Evolutionary conservation across 352 stramenopile species (phyloP), one percentile per base, ranked within the genome.

Genomic region (Phytophthora europaea): DNA sequence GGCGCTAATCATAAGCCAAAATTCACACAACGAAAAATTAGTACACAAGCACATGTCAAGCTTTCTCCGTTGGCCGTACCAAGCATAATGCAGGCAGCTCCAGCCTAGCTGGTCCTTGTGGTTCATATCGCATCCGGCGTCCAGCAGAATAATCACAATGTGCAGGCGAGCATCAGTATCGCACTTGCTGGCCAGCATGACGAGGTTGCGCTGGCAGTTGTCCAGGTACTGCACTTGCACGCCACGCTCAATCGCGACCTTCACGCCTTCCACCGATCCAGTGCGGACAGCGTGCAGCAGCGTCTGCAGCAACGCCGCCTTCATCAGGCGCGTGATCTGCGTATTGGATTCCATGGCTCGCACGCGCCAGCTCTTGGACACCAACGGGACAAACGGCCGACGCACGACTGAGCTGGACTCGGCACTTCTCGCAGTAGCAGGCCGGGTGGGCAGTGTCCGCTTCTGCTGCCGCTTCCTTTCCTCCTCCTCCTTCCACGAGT

Each of bases 51-150:
- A 45, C 23, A 26, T 43, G 28, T 31, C 28, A 13, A 45, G 13
- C 38, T 7, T n/a, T 45, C 13, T 45, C 13, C 13, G 4, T 45
- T 8, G 6, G 15, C 73, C 75, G 38, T 85, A 95, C 89, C 90
- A 97, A 28, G 90, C 90, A 63, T 97, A 94, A 63, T 97, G 90
- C 26, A 97, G 61, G 52, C 90, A 97, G 76, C 78, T 97, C 90
- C 90, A 97, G 31, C 90, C 89, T 36, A 92, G 74, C 51, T 92
- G 84, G 62, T 97, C 90, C 48, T 78, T 83, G 78, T 97, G 90
- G 66, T 97, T 88, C 72, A 97, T 94, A 65, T 94, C 88, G 55
- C 88, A 95, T 6, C 90, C 90, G 22, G 90, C 90, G 38, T 97
- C 90, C 6, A 85, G 81, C 20, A 97, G 75, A 67, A 97, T 97